These are phyloP conservation scores for Agrocybe praecox DNA, from an alignment of 768 basidiomycete genomes.

Conservation along the genomic window DNA sequence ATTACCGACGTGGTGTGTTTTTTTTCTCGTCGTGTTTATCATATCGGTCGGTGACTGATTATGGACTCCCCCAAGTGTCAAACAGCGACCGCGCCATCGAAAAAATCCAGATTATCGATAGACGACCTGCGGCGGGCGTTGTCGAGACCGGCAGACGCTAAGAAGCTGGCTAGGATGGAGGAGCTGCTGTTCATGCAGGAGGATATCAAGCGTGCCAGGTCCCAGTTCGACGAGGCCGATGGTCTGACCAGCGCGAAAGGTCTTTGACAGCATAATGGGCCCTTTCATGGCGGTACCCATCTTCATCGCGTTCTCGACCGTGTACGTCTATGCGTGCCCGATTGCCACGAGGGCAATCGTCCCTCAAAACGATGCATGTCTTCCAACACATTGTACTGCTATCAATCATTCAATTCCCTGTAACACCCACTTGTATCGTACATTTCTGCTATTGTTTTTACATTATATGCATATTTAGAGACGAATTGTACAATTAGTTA, in stretches of 20 bases:
- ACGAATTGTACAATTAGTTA: neutral
- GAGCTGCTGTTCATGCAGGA: conserved; percentile 93
- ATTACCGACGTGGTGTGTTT: conserved; percentile 84
- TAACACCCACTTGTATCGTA: neutral
- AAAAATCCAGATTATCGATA: conserved; percentile 76
- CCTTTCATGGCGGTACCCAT: no score
- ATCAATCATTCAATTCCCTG: neutral
- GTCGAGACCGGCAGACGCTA: conserved; percentile 85
- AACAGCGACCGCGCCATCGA: conserved; percentile 67
- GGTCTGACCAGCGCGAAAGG: conserved; percentile 21
- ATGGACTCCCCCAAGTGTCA: conserved; percentile 69
- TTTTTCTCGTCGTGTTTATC: conserved; percentile 9
- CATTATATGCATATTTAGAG: neutral
- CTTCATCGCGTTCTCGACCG: no score
- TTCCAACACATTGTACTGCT: neutral
- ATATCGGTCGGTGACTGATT: conserved; percentile 8
- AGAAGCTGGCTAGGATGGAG: conserved; percentile 91
- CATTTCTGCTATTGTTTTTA: neutral
- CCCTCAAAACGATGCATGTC: no score
- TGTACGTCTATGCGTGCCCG: no score
- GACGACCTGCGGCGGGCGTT: conserved; percentile 84
- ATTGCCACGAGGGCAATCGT: no score
- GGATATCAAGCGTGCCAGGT: conserved; percentile 87
- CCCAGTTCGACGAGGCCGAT: conserved; percentile 66
- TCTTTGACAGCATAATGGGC: neutral